phyloP scores from a whole-genome alignment of 1,139 yeast species.

The Saccharomyces hybrid region DNA sequence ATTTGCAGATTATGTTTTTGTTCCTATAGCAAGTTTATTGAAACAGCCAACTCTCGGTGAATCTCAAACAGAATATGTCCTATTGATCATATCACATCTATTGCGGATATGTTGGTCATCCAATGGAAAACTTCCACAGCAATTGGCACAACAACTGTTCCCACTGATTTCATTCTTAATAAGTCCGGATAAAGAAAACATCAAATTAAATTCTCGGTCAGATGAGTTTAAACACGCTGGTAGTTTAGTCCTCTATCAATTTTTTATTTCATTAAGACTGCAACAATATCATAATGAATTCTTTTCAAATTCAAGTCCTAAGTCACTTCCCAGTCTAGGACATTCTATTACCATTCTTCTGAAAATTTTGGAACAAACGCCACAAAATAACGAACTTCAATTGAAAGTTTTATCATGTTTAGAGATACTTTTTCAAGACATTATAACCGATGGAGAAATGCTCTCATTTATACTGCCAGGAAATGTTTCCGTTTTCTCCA shows the following conservation, averaged over 20 bases:
- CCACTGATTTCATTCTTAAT: constrained; percentile 44
- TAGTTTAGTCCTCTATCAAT: constrained; percentile 31
- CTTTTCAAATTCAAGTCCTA: constrained; percentile 27
- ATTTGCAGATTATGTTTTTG: constrained; percentile 56
- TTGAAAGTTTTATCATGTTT: constrained; percentile 35
- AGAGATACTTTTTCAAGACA: constrained; percentile 30
- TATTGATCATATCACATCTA: constrained; percentile 38
- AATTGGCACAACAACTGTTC: constrained; percentile 43
- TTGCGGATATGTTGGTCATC: constrained; percentile 43
- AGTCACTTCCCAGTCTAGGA: constrained; percentile 39
- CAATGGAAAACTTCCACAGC: constrained; percentile 33
- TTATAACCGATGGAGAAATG: constrained; percentile 43
- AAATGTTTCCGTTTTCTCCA: constrained; percentile 43
- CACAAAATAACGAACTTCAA: constrained; percentile 31
- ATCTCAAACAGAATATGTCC: constrained; percentile 38
- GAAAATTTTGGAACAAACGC: constrained; percentile 31
- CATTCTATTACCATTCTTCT: constrained; percentile 42
- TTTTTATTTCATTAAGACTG: constrained; percentile 11
- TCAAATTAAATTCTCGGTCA: constrained; percentile 21
- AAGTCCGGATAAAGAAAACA: constrained; percentile 23
- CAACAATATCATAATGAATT: constrained; percentile 32
- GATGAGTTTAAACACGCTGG: constrained; percentile 41
- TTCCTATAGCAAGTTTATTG: constrained; percentile 49
- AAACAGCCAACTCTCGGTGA: constrained; percentile 40
- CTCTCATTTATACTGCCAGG: constrained; percentile 52